These are phyloP conservation scores for Zizania palustris DNA, from an alignment of 202 grass and related monocot genomes.

Conservation along the genomic window DNA sequence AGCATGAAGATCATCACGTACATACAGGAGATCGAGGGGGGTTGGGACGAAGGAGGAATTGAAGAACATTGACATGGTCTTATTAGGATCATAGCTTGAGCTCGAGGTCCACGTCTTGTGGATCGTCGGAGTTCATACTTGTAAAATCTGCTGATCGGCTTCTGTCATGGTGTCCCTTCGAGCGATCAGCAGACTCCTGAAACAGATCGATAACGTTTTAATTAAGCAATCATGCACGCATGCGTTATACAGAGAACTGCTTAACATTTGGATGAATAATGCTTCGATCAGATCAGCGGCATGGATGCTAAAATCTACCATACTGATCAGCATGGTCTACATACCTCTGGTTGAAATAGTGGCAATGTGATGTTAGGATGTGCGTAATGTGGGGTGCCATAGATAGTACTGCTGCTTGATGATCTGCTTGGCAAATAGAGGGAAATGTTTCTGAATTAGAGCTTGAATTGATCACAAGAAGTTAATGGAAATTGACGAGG, in stretches of 20 bases:
- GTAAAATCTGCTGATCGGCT: slow-evolving; percentile 53
- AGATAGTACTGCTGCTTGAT: slow-evolving; percentile 43
- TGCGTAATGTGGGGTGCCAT: slow-evolving; percentile 36
- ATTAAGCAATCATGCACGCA: not conserved
- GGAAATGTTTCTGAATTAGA: slow-evolving; percentile 37
- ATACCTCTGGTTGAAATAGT: slow-evolving; percentile 62
- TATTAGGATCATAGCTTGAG: slow-evolving; percentile 63
- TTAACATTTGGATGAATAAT: slow-evolving; percentile 11
- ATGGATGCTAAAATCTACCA: slow-evolving; percentile 2
- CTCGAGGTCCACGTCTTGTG: slow-evolving; percentile 62
- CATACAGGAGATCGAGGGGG: slow-evolving; percentile 11
- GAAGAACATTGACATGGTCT: not conserved
- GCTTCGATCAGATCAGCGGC: not conserved
- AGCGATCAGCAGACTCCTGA: slow-evolving; percentile 44
- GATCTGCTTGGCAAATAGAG: slow-evolving; percentile 44
- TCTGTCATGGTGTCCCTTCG: slow-evolving; percentile 51
- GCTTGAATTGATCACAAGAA: slow-evolving; percentile 24
- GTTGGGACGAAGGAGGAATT: not conserved
- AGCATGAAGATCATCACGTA: too few relatives aligned
- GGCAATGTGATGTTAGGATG: slow-evolving; percentile 53
- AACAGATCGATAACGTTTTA: slow-evolving; percentile 1
- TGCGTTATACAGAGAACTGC: slow-evolving; percentile 15
- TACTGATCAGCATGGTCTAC: not conserved
- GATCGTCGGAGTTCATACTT: slow-evolving; percentile 51
- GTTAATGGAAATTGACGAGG: not conserved